Base-by-base conservation (phyloP, 1,139 yeast species). In the Chernovozyma aurita region DNA sequence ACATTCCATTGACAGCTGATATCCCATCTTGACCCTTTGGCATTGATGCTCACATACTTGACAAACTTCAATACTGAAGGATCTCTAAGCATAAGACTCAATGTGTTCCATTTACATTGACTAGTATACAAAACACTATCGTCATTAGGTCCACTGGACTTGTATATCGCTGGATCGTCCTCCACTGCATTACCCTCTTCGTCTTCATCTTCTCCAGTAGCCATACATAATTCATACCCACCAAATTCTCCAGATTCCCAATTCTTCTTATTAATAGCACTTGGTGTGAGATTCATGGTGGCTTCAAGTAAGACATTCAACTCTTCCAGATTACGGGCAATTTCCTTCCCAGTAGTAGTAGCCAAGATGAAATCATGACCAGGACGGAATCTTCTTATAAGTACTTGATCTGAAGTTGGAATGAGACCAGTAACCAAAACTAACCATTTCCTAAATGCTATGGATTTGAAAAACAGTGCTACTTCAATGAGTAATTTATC, bases 21-120 rank as follows among this genome's bases (percentile, higher is more conserved):
- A 53, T 94, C 98, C 97, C 97, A 94, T 53, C 98, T 71, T 26
- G 95, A 81, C 1, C 97, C 96, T 43, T 79, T 80, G 6, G 97
- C 97, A 47, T 78, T 78, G 55, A 78, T 78, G 55, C 96, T 85
- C 7, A 92, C 94, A 52, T 92, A 94, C 57, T 94, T 94, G 45
- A 92, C 80, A 58, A 94, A 94, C 56, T 92, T 85, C 57, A 94
- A 66, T 20, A 92, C 90, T 33, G 81, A 76, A 4, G 85, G 79
- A 52, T 92, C 98, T 48, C 97, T 70, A 42, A 85, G 71, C 68
- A 87, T 86, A 42, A 94, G 60, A 17, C 79, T 76, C 39, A 92
- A 63, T 18, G 79, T 76, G 55, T 94, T 94, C 92, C 95, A 88
- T 39, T 75, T 66, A 16, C 97, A 94, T 50, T 84, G 87, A 34